Conservation (phyloP, 805 yeast species). For the Candida schatavii region DNA sequence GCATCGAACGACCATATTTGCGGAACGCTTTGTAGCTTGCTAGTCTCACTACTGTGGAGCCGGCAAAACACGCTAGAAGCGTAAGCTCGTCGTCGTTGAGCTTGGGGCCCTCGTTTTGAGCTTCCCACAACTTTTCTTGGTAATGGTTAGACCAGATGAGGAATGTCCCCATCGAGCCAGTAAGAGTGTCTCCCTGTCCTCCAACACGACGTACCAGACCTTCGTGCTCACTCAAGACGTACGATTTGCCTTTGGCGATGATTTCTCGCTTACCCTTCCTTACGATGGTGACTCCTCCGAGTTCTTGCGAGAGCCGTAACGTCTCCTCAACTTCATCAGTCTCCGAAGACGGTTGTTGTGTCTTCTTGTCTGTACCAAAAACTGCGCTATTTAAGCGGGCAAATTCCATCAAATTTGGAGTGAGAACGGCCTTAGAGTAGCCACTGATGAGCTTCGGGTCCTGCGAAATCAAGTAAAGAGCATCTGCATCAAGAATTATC, state of each 20-base stretch:
- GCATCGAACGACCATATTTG: conserved; percentile 72
- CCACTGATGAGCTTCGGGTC: conserved; percentile 55
- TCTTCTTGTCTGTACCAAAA: conserved; percentile 31
- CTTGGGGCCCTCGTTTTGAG: conserved; percentile 11
- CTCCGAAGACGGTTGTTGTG: conserved; percentile 8
- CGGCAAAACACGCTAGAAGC: conserved; percentile 68
- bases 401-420: conserved; percentile 91
- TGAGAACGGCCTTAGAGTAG: conserved; percentile 61
- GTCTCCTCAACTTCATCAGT: conserved; percentile 24
- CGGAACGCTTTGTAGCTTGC: conserved; percentile 66
- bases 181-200: conserved; percentile 93
- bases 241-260: conserved; percentile 50
- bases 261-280: conserved; percentile 72
- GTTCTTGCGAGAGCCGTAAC: conserved; percentile 40
- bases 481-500: conserved; percentile 88
- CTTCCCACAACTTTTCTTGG: conserved; percentile 55
- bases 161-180: conserved; percentile 82
- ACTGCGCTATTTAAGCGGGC: conserved; percentile 51
- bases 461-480: conserved; percentile 62
- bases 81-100: conserved; percentile 28
- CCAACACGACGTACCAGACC: conserved; percentile 87
- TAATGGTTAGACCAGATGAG: conserved; percentile 77
- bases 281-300: conserved; percentile 61
- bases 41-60: conserved; percentile 60
- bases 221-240: conserved; percentile 40